Evolutionary conservation across 495 filamentous ascomycete species (phyloP), one percentile per base, ranked within the genome.

Genomic region (Neurospora sublineolata): DNA sequence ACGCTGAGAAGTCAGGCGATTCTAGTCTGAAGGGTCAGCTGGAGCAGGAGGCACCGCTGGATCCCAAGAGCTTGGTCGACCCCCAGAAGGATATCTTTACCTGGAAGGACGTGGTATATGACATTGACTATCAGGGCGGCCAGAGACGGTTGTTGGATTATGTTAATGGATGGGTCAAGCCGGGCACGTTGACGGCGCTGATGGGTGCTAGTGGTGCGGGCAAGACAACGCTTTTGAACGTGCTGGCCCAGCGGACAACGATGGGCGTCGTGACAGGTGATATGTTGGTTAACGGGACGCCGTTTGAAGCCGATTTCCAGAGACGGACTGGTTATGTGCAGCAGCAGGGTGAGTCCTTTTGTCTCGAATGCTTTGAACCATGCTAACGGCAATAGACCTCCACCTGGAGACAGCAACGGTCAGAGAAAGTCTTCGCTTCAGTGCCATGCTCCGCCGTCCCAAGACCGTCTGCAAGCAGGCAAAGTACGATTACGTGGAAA

Each of bases 321-420:
- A 87, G 93, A 2, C 91, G 93, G 79, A 94, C 91, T 2, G 93
- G 93, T 18, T 97, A 97, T 76, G 94, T 93, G 18, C 92, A 97
- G 77, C 94, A 97, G 76, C 91, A 96, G 78, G 93, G 93, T 82
- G 82, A 87, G 76, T 46, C n/a, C n/a, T 38, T 1, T 58, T 44
- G 1, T 70, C 44, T 6, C 0, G 4, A 38, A 14, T 33, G 8
- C 6, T 39, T 37, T 67, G 36, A 27, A 40, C 6, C 14, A 23
- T 9, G 11, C 12, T 41, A 18, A 58, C 52, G 33, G 2, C 68
- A 4, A 20, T 37, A 76, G 90, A 97, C 84, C 85, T 97, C 2
- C 93, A 96, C 77, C 84, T 94, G 16, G 84, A 76, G 42, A 95
- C 92, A 0, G 86, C 90, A 4, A 97, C 94, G 0, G 93, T 97